These are phyloP conservation scores for Fragilariopsis cylindrus DNA, from an alignment of 108 stramenopile species.

Conservation along the genomic window DNA sequence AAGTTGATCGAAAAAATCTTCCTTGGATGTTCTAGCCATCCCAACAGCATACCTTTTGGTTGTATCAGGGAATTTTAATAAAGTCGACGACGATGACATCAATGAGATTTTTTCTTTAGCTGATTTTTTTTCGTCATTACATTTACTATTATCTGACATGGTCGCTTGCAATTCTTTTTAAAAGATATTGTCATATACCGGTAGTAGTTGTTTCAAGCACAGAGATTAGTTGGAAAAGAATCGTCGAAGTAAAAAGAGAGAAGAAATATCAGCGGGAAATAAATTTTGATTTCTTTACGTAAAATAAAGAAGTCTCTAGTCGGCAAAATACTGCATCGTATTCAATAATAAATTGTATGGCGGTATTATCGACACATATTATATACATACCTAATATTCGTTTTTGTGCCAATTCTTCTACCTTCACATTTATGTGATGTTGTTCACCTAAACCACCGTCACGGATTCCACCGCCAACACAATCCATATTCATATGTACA, in stretches of 20 bases:
- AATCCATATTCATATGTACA: conserved; percentile 26
- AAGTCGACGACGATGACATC: conserved; percentile 2
- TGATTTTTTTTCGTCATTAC: background rate
- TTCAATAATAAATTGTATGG: no score
- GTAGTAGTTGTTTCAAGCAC: no score
- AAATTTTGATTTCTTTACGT: no score
- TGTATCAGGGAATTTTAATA: conserved; percentile 41
- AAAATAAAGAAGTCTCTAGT: no score
- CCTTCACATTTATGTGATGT: conserved; percentile 7
- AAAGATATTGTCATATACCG: no score
- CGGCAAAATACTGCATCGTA: no score
- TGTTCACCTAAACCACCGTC: background rate
- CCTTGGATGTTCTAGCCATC: conserved; percentile 39
- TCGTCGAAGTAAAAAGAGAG: no score
- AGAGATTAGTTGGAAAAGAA: no score
- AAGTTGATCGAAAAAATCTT: conserved; percentile 55
- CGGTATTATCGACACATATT: background rate
- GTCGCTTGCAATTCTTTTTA: conserved; percentile 15
- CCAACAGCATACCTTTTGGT: conserved; percentile 46
- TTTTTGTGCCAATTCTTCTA: conserved; percentile 32
- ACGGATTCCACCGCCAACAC: background rate
- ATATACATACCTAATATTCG: conserved; percentile 16
- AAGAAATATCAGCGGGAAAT: no score
- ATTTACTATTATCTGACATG: background rate
- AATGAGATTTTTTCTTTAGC: background rate